Evolutionary conservation across 148 eudicot genomes (phyloP), one percentile per base, ranked within the genome.

Genomic region (Pouteria glomerata): DNA sequence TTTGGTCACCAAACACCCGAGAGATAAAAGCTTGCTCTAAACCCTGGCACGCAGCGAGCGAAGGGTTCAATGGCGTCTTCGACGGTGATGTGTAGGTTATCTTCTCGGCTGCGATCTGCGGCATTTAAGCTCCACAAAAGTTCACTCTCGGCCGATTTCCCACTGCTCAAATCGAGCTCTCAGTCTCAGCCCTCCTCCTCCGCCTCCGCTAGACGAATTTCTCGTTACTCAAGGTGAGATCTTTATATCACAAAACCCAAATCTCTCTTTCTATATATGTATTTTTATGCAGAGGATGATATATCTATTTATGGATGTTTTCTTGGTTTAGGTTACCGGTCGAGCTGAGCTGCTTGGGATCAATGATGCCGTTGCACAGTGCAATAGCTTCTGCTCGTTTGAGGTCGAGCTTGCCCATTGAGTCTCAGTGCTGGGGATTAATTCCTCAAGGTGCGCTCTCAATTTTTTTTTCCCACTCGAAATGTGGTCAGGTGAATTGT

Each of bases 301-400:
- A 4, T 7, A 30, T 30, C 3, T 0, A 30, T 50, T 31, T 11
- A 8, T 18, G 15, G 29, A 24, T 48, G 39, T 67, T 18, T 48
- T 47, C 57, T 23, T 60, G 29, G 15, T n/a, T 58, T 58, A 71
- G 74, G 66, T 58, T 71, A 58, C 74, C 74, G 2, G 65, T 71
- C 41, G 74, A 71, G 74, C 35, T 71, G 74, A 71, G 74, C 74
- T 57, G 74, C 74, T 42, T 71, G 74, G 74, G 58, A 26, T 71
- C 74, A 30, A 71, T 71, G 66, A 70, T 70, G 74, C 74, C 74
- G 35, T 58, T 70, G 74, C 74, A 70, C 74, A 70, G 74, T 7
- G 74, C 74, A 19, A 71, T 71, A 26, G 74, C 74, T 41, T 71
- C 74, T 5, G 53, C 74, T 71, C 53, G 74, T 5, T 42, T 71